Conservation (phyloP, 805 yeast genomes). For the Kazachstania africana region DNA sequence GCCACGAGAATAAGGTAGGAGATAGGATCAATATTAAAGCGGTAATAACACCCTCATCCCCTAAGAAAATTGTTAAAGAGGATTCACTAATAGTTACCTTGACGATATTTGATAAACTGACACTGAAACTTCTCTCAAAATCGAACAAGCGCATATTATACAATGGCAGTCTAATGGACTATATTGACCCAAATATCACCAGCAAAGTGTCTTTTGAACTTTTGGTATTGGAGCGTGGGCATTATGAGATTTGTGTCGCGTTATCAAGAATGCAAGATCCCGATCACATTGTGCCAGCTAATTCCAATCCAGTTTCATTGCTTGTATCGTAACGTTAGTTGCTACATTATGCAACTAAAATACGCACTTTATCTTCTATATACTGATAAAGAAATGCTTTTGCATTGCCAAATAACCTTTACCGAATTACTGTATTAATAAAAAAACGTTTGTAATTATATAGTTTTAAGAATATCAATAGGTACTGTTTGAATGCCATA, state of each 20-base stretch:
- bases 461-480: no score
- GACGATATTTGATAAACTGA: constrained; percentile 15
- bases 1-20: constrained; percentile 5
- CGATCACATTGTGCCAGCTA: not conserved
- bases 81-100: constrained; percentile 1
- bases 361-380: no score
- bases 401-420: no score
- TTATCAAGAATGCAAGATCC: not conserved
- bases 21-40: constrained; percentile 7
- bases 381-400: no score
- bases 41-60: constrained; percentile 4
- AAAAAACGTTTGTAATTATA: not conserved
- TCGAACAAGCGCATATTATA: constrained; percentile 48
- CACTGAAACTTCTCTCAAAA: constrained; percentile 13
- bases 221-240: constrained; percentile 64
- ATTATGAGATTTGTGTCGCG: constrained; percentile 60
- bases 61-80: constrained; percentile 1
- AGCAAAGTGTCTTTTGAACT: constrained; percentile 34
- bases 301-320: not conserved
- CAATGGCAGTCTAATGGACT: constrained; percentile 55
- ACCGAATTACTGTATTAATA: no score
- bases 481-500: not conserved
- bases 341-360: no score
- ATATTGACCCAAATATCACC: constrained; percentile 32
- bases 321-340: no score